Conservation (phyloP, 2,329 filamentous ascomycete genomes). For the Parascedosporium putredinis region DNA sequence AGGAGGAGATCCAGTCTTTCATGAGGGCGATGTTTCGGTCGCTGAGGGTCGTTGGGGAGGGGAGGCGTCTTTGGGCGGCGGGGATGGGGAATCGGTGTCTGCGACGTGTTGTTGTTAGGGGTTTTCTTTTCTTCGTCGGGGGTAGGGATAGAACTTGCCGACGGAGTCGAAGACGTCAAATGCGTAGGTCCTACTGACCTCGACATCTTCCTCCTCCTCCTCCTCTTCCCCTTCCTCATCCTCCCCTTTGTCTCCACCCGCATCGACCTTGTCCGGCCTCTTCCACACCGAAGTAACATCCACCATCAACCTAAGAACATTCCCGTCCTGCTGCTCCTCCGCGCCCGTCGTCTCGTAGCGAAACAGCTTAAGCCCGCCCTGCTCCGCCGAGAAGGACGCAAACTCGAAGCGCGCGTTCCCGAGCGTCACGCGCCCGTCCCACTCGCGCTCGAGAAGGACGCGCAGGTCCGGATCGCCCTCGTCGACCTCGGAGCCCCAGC, state of each 20-base stretch:
- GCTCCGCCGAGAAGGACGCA: not conserved
- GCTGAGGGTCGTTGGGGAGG: not conserved
- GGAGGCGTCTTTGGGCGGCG: not conserved
- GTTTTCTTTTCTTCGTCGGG: not conserved
- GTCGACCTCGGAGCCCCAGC: not conserved
- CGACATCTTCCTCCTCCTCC: not conserved
- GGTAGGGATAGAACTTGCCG: not conserved
- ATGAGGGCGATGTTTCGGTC: not conserved
- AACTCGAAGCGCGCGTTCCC: not conserved
- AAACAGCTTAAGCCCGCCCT: not conserved
- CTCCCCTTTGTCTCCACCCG: no score
- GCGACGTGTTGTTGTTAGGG: not conserved
- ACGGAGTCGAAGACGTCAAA: not conserved
- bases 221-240: not conserved
- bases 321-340: not conserved
- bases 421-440: not conserved
- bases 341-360: not conserved
- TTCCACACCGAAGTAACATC: no score
- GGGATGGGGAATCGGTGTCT: not conserved
- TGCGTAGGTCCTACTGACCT: not conserved
- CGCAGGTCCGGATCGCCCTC: not conserved
- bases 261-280: no score
- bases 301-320: not conserved
- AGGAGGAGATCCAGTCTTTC: not conserved
- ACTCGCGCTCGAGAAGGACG: not conserved